Conservation (phyloP, 2,329 filamentous ascomycete species). For the Epichloe aotearoae region DNA sequence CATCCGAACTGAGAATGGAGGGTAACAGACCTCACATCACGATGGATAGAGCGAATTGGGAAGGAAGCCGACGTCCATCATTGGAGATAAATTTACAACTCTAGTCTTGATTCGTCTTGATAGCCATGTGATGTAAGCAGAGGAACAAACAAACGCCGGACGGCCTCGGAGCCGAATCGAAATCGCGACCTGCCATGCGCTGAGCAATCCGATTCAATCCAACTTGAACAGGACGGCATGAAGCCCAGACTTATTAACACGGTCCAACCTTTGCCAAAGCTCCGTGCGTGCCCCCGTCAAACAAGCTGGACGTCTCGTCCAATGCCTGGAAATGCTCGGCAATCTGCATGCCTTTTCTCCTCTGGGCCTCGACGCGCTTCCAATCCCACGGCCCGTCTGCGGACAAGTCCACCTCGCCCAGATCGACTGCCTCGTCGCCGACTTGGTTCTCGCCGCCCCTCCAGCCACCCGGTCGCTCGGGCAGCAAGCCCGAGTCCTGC, state of each 20-base stretch:
- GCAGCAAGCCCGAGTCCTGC: conserved; percentile 58
- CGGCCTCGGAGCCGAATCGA: no score
- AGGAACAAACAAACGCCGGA: background rate
- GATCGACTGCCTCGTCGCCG: conserved; percentile 6
- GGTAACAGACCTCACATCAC: no score
- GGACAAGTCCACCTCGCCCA: conserved; percentile 16
- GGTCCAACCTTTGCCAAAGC: conserved; percentile 36
- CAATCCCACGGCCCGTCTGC: conserved; percentile 40
- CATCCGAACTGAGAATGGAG: no score
- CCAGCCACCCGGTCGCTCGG: conserved; percentile 57
- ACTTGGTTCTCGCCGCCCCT: conserved; percentile 25
- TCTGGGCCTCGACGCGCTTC: conserved; percentile 40
- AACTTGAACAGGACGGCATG: no score
- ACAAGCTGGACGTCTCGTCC: conserved; percentile 37
- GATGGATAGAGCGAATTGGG: no score
- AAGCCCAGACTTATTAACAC: conserved; percentile 15
- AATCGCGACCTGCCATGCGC: no score
- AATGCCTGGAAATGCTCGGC: conserved; percentile 43
- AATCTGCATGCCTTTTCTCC: conserved; percentile 40
- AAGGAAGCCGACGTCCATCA: no score
- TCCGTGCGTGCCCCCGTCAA: conserved; percentile 39
- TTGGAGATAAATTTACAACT: no score
- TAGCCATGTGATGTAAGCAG: background rate
- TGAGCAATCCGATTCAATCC: no score
- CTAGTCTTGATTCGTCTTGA: no score